Base-by-base conservation (phyloP, 1,139 yeast genomes). In the Taphrina betulina region DNA sequence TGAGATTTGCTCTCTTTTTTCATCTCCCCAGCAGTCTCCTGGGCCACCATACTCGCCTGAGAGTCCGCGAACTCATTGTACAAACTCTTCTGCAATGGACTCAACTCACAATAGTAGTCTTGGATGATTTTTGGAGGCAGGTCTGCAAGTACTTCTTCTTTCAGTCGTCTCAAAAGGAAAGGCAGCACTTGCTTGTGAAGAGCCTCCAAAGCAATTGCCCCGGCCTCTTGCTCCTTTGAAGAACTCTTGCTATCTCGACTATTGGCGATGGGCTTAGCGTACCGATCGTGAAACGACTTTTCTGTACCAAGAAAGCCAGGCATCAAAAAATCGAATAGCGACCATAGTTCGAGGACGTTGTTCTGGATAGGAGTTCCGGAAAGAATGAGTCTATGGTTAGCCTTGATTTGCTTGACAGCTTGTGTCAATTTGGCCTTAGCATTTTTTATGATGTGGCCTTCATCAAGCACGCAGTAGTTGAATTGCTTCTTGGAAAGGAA, bases 331-430 rank as follows among this genome's bases (percentile, higher is more conserved):
- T 94, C 98, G 74, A 94, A 94, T 64, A 94, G 74, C 1, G 98
- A 92, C 98, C 98, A 94, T 60, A 94, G 74, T 68, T 94, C 99
- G 48, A 94, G 77, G 1, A 94, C 98, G 67, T 94, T 92, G 67
- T 94, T 94, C 70, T 94, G 99, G 65, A 94, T 92, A 23, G 99
- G 99, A 0, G 99, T 94, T 64, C 99, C 99, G 0, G 97, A 86
- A 59, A 94, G 75, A 37, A 94, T 84, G 62, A 94, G 77, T 56
- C 98, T 75, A 70, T 94, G 98, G 62, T 90, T 90, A 1, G 98
- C 95, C 59, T 77, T 75, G 26, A 92, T 74, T 60, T 77, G 74
- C 68, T 92, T 94, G 10, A 92, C 96, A 1, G 96, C 83, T 65
- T 85, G 85, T 1, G 97, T 84, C 57, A 94, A 75, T 68, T 90